These are phyloP conservation scores for Cyberlindnera lachancei DNA, from an alignment of 805 yeast species.

Conservation along the genomic window DNA sequence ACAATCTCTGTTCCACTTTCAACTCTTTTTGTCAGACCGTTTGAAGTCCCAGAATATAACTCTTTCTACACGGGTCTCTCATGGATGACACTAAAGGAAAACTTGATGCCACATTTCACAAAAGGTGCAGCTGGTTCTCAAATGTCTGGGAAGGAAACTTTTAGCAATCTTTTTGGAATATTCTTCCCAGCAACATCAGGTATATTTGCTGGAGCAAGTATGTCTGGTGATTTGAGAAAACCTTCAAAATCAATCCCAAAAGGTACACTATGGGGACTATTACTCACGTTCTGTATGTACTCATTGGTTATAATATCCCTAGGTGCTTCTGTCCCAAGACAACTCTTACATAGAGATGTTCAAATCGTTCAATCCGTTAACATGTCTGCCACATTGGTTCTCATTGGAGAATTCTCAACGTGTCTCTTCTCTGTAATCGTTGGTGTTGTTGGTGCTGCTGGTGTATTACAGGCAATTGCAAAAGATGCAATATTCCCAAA, in stretches of 20 bases:
- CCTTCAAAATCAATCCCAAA: constrained; percentile 89
- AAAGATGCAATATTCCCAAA: constrained; percentile 86
- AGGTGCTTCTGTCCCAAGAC: constrained; percentile 76
- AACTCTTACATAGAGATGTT: constrained; percentile 66
- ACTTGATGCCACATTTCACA: constrained; percentile 75
- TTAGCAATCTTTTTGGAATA: constrained; percentile 83
- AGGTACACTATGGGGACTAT: constrained; percentile 85
- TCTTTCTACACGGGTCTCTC: constrained; percentile 63
- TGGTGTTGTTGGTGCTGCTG: constrained; percentile 94
- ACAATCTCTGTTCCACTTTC: constrained; percentile 82
- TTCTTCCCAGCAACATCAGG: constrained; percentile 99
- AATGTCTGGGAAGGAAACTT: constrained; percentile 53
- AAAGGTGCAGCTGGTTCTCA: constrained; percentile 90
- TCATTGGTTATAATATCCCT: constrained; percentile 73
- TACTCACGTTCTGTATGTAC: constrained; percentile 71
- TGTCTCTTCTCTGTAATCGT: constrained; percentile 89
- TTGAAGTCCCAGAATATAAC: constrained; percentile 42
- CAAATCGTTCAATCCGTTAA: constrained; percentile 82
- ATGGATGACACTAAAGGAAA: constrained; percentile 56
- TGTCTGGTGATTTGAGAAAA: constrained; percentile 86
- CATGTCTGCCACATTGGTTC: constrained; percentile 55
- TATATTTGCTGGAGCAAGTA: constrained; percentile 95
- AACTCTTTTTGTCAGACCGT: constrained; percentile 57
- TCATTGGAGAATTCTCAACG: constrained; percentile 88
- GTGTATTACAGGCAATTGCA: constrained; percentile 84